Base-by-base conservation (phyloP, 1,139 yeast species). In the Debaryomyces subglobosus region DNA sequence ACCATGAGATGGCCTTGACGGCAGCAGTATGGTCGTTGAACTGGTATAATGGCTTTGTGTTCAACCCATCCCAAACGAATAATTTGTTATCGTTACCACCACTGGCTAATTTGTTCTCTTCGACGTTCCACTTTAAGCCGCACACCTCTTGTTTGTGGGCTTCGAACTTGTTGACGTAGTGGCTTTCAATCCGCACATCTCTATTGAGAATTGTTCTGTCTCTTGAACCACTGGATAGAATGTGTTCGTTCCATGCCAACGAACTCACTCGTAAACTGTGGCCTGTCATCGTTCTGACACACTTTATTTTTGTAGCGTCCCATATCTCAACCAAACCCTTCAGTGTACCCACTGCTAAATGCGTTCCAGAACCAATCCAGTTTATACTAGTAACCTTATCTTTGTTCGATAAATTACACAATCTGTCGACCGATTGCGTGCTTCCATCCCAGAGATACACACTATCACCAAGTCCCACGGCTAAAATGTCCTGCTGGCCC, bases 331-430 rank as follows among this genome's bases (percentile, higher is more conserved):
- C 97, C 38, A 86, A 64, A 0, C 99, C 99, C 44, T 83, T 78
- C 49, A 82, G 79, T 1, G 97, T 90, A 3, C 99, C 99, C 10
- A 94, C 84, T 0, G 99, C 98, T 41, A 94, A 64, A 71, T 94
- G 97, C 16, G 96, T 86, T 30, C 97, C 95, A n/a, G 89, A 82
- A 60, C 86, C 96, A 47, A 94, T 89, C 99, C 99, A 94, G 51
- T 89, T 85, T 29, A 94, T 72, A 60, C 96, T 86, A 7, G 98
- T 86, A 7, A 90, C 86, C 51, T 77, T 74, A 54, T 89, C 96
- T 53, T 77, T 77, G 47, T 72, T 71, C 0, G 83, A 78, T 29
- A 89, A 68, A 56, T 86, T 87, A 59, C 97, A 89, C 45, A 95
- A 74, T 56, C 94, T 80, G 53, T 85, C 85, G 2, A 94, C 98